Conservation (phyloP, 2,329 filamentous ascomycete genomes). For the Ambrosiella xylebori region DNA sequence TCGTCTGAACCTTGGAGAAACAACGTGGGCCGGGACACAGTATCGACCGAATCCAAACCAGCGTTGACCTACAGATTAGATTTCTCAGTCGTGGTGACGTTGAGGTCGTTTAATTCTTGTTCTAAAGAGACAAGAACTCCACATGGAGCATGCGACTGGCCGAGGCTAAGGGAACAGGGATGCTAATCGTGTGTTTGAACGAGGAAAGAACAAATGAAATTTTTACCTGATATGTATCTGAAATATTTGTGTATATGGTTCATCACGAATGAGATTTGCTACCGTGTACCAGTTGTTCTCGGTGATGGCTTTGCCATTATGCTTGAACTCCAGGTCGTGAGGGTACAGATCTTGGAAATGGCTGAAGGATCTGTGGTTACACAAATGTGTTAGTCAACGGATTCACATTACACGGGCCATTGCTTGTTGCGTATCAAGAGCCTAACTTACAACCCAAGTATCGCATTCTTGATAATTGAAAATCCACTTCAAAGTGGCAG, state of each 20-base stretch:
- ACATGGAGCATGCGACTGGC: background rate
- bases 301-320: background rate
- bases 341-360: slow-evolving; percentile 3
- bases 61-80: background rate
- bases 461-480: background rate
- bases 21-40: background rate
- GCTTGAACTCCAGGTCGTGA: background rate
- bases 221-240: background rate
- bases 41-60: background rate
- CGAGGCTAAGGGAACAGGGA: background rate
- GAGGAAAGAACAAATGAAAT: background rate
- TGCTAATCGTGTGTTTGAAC: background rate
- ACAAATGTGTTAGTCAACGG: background rate
- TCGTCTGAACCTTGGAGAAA: background rate
- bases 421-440: background rate
- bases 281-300: background rate
- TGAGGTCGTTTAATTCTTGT: background rate
- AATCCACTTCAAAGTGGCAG: background rate
- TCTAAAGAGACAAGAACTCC: background rate
- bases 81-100: background rate
- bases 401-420: background rate
- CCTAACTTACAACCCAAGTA: background rate
- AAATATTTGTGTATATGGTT: background rate
- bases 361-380: background rate
- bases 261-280: background rate